phyloP scores from a whole-genome alignment of 1,139 yeast genomes.

The Diutina siamensis region DNA sequence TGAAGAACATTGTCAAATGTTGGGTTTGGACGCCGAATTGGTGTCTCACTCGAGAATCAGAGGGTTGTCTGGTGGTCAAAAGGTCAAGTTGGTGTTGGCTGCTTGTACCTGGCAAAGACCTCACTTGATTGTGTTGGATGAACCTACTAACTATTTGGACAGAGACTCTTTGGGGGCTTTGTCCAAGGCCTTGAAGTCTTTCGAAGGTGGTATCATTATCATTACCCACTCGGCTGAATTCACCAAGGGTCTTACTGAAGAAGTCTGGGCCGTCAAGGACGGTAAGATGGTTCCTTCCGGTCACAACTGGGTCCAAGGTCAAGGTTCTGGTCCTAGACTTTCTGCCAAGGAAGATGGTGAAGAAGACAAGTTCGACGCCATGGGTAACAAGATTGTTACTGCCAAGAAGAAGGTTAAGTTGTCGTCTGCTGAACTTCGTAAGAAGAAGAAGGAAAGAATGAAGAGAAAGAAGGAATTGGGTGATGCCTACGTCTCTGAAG shows the following conservation, averaged over 20 bases:
- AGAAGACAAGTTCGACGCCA: conserved; percentile 98
- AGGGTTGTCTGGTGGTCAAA: conserved; percentile 99
- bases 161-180: conserved; percentile 99
- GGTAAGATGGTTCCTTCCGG: conserved; percentile 99
- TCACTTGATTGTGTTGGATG: conserved; percentile 97
- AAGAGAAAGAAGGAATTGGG: conserved; percentile 99
- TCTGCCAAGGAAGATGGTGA: conserved; percentile 92
- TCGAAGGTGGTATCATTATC: conserved; percentile 99
- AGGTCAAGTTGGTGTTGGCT: conserved; percentile 98
- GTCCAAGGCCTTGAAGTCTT: conserved; percentile 96
- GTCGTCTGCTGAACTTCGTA: conserved; percentile 97
- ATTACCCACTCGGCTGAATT: conserved; percentile 99
- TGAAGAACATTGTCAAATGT: conserved; percentile 96
- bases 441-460: conserved; percentile 99
- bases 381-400: conserved; percentile 98
- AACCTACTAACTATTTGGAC: conserved; percentile 98
- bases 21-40: conserved; percentile 98
- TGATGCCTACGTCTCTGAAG: conserved; percentile 97
- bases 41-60: conserved; percentile 99
- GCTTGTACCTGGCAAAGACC: conserved; percentile 99
- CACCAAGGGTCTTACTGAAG: conserved; percentile 98
- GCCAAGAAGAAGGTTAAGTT: conserved; percentile 96
- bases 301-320: conserved; percentile 99
- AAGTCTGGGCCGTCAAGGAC: conserved; percentile 98
- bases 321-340: conserved; percentile 99